These are phyloP conservation scores for Albophoma yamanashiensis DNA, from an alignment of 2,329 filamentous ascomycete species.

Conservation along the genomic window DNA sequence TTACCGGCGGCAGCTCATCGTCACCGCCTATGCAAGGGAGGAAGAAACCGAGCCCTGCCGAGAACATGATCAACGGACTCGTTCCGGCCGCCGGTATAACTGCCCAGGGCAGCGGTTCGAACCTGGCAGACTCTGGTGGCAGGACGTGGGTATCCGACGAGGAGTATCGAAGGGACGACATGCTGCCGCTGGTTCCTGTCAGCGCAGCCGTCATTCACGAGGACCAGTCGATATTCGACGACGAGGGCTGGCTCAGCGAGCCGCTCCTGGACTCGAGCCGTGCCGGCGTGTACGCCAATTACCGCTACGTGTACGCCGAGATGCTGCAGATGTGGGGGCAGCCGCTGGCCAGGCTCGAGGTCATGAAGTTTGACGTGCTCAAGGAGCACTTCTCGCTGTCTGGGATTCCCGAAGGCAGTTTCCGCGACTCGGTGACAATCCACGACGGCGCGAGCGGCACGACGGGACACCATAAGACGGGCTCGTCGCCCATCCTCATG, in stretches of 20 bases:
- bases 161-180: slow-evolving; percentile 35
- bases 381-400: slow-evolving; percentile 29
- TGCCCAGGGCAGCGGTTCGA: slow-evolving; percentile 37
- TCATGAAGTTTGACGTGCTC: slow-evolving; percentile 59
- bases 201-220: slow-evolving; percentile 43
- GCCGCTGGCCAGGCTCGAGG: slow-evolving; percentile 51
- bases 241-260: slow-evolving; percentile 53
- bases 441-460: slow-evolving; percentile 26
- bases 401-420: slow-evolving; percentile 18
- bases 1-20: slow-evolving; percentile 25
- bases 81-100: slow-evolving; percentile 36
- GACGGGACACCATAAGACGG: slow-evolving; percentile 23
- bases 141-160: slow-evolving; percentile 45
- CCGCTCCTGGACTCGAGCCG: slow-evolving; percentile 45
- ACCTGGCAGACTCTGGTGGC: slow-evolving; percentile 33
- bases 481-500: slow-evolving; percentile 42
- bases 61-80: slow-evolving; percentile 46
- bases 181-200: slow-evolving; percentile 36
- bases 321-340: slow-evolving; percentile 57
- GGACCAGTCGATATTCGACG: slow-evolving; percentile 56
- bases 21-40: slow-evolving; percentile 31
- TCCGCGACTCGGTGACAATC: slow-evolving; percentile 24
- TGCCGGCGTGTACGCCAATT: slow-evolving; percentile 42
- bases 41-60: slow-evolving; percentile 52
- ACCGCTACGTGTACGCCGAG: slow-evolving; percentile 57